A percentile compares a stretch with the other conserved stretches of the same genome.
Conservation (phyloP, 2,329 filamentous ascomycete species). For the Trichoderma hamatum region DNA sequence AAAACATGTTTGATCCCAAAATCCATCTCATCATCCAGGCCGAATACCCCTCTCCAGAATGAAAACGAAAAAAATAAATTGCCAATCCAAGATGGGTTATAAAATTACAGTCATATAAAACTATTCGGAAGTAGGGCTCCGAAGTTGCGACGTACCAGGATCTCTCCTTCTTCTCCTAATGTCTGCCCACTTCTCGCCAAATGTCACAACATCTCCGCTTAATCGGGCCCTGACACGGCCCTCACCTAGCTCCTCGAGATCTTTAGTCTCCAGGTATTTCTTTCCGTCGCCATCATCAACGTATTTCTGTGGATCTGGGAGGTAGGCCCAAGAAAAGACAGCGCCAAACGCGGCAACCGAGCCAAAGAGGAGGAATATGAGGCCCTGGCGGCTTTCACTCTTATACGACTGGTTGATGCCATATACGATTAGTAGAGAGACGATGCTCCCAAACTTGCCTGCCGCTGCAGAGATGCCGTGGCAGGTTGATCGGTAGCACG, state of each 20-base stretch:
- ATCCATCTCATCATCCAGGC: neutral
- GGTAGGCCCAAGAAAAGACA: slow-evolving; percentile 55
- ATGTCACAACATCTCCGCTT: slow-evolving; percentile 49
- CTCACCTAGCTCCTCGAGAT: slow-evolving; percentile 55
- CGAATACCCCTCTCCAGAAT: neutral
- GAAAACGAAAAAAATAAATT: neutral
- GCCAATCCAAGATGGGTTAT: neutral
- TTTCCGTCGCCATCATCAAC: slow-evolving; percentile 42
- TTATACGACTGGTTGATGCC: slow-evolving; percentile 52
- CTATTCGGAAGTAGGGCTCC: slow-evolving; percentile 2
- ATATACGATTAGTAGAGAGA: slow-evolving; percentile 54
- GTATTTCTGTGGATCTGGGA: slow-evolving; percentile 52
- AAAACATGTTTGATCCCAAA: neutral
- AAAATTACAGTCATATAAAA: neutral
- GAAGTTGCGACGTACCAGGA: neutral
- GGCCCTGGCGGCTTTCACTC: slow-evolving; percentile 48
- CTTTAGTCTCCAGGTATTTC: slow-evolving; percentile 49
- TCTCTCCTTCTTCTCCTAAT: slow-evolving; percentile 42
- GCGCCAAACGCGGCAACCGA: slow-evolving; percentile 54
- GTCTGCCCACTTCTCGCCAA: slow-evolving; percentile 48
- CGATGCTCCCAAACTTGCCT: slow-evolving; percentile 61
- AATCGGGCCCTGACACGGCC: slow-evolving; percentile 49
- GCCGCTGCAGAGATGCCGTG: slow-evolving; percentile 64
- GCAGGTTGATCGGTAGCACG: slow-evolving; percentile 63
- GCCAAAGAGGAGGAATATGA: slow-evolving; percentile 55